Base-by-base conservation (phyloP, 345 rosid genomes). In the Combretum micranthum region DNA sequence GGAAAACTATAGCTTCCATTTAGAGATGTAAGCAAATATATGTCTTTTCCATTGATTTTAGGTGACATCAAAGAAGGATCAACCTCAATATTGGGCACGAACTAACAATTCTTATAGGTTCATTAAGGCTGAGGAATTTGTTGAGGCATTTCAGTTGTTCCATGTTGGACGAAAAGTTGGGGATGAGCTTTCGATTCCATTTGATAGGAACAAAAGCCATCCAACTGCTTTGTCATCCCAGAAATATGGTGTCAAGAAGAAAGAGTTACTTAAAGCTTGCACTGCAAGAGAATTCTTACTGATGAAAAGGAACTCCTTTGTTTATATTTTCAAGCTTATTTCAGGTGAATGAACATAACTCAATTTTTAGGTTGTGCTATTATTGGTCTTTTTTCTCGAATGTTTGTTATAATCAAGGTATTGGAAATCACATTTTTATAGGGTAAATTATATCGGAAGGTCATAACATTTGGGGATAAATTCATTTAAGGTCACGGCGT, bases 41-140 rank as follows among this genome's bases (percentile, higher is more conserved):
- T n/a, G 9, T 8, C 17, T 48, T 23, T 13, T n/a, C 4, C 42
- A 14, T 59, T 46, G 0, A 13, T 64, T 52, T 60, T 65, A 89
- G 97, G 93, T 90, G 67, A 87, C 95, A 44, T 90, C 95, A 7
- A 80, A 11, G 71, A 87, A 90, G 69, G 97, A 90, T 77, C 95
- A 87, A 61, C 55, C 60, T 73, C 90, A 84, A 75, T 86, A 89
- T 49, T 89, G 97, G 95, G 57, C 73, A 39, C 56, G 61, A 16
- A 74, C 57, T 63, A 76, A 81, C 42, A 77, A 78, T 61, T 83
- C 88, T 61, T 83, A 90, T 58, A 69, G 75, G 51, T 90, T 78
- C 68, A 66, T 87, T 20, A 70, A 73, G 9, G 90, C 75, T 47
- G 56, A 63, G 20, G 88, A 87, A 63, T 87, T 90, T 26, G 71